Conservation (phyloP, 2,329 filamentous ascomycete species). For the Phyllosticta capitalensis region DNA sequence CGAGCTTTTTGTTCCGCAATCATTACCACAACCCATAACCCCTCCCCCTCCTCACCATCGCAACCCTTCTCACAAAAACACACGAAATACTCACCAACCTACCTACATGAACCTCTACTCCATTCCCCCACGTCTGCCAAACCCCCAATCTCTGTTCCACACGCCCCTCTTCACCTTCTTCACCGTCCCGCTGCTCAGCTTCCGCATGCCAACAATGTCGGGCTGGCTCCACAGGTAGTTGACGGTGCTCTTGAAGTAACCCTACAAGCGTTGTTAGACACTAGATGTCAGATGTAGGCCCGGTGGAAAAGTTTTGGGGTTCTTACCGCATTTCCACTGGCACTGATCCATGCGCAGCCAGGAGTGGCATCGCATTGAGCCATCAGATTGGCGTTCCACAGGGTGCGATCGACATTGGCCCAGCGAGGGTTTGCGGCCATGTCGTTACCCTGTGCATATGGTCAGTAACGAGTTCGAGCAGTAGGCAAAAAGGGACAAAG, state of each 20-base stretch:
- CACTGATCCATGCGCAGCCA: not conserved
- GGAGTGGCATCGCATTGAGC: not conserved
- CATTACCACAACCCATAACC: not conserved
- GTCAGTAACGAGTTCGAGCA: not conserved
- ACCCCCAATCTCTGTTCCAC: not conserved
- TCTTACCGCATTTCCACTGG: not conserved
- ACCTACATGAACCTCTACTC: not conserved
- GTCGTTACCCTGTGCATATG: not conserved
- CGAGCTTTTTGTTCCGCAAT: not conserved
- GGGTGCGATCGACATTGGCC: not conserved
- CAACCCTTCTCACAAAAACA: not conserved
- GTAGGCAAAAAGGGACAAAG: not conserved
- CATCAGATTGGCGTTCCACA: not conserved
- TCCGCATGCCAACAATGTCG: not conserved
- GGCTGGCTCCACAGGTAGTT: not conserved
- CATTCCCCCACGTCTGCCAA: not conserved
- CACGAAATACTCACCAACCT: not conserved
- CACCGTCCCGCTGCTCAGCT: not conserved
- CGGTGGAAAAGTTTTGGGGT: too few species aligned
- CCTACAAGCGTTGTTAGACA: not conserved
- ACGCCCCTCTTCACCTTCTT: not conserved
- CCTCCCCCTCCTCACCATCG: not conserved
- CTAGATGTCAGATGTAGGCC: too few species aligned
- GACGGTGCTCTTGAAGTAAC: not conserved
- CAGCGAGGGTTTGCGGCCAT: constrained; percentile 3